Percentiles rank a stretch among this genome's conserved stretches.
Conservation (phyloP, 257 asterid species). For the Ballota nigra region DNA sequence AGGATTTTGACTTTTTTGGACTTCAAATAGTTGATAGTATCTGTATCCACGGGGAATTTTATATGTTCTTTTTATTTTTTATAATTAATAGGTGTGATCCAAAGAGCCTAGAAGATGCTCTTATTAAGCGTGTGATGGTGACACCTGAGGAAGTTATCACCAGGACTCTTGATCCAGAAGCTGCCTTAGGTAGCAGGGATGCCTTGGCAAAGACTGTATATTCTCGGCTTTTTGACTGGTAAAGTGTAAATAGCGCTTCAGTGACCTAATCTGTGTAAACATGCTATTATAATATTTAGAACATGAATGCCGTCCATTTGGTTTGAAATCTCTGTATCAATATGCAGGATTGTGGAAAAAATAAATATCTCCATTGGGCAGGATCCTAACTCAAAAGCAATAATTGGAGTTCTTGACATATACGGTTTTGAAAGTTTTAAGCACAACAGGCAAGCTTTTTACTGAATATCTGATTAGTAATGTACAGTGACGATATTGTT, state of each 20-base stretch:
- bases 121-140: conserved; percentile 97
- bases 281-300: neutral
- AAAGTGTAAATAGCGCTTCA: conserved; percentile 17
- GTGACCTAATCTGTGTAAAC: conserved; percentile 5
- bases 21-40: conserved; percentile 11
- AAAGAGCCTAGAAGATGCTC: conserved; percentile 94
- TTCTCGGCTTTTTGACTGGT: conserved; percentile 96
- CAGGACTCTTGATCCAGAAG: conserved; percentile 94
- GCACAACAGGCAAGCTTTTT: conserved; percentile 54
- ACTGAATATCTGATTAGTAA: conserved; percentile 15
- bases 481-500: conserved; percentile 4
- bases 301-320: conserved; percentile 20
- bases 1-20: conserved; percentile 23
- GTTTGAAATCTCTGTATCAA: conserved; percentile 20
- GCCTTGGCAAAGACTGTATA: conserved; percentile 93
- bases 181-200: conserved; percentile 95
- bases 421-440: conserved; percentile 98
- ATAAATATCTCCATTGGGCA: conserved; percentile 95
- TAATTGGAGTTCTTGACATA: conserved; percentile 97
- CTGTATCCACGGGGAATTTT: conserved; percentile 10
- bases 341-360: conserved; percentile 88
- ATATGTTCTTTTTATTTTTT: conserved; percentile 23
- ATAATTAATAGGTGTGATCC: conserved; percentile 88
- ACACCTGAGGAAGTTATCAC: conserved; percentile 98
- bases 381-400: conserved; percentile 96